Evolutionary conservation across 2,329 filamentous ascomycete genomes (phyloP).

Genomic region (Pseudogymnoascus sp.): DNA sequence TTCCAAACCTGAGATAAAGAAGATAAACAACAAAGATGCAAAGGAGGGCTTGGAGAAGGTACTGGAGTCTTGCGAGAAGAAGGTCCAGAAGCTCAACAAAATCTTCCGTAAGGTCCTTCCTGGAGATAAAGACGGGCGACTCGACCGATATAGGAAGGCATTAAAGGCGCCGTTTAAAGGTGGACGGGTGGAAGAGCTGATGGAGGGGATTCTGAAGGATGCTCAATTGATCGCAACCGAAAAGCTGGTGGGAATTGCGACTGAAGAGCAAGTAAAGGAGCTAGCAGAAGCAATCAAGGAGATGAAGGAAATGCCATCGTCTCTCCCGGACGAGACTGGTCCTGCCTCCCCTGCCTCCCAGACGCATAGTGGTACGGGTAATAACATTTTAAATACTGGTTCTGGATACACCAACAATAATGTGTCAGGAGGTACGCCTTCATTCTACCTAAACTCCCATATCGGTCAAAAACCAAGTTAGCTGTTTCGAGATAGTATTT

Average conservation of each 20-base stretch:
- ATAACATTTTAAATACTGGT: not conserved
- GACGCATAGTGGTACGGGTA: not conserved
- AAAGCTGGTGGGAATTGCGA: slow-evolving; percentile 16
- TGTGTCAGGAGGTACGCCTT: too few relatives aligned
- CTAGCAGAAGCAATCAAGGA: slow-evolving; percentile 14
- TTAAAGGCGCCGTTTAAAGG: slow-evolving; percentile 16
- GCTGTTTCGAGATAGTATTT: too few relatives aligned
- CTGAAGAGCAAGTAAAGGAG: slow-evolving; percentile 13
- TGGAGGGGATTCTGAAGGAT: slow-evolving; percentile 20
- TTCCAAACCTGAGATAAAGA: too few relatives aligned
- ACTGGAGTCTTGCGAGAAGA: slow-evolving; percentile 17
- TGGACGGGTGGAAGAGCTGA: slow-evolving; percentile 18
- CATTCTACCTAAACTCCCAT: too few relatives aligned
- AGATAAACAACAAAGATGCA: slow-evolving; percentile 14
- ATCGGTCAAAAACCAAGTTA: too few relatives aligned
- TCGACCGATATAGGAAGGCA: slow-evolving; percentile 19
- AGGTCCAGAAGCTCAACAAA: slow-evolving; percentile 18
- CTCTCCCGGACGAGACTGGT: slow-evolving; percentile 11
- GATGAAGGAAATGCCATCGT: slow-evolving; percentile 15
- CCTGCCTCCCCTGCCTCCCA: not conserved
- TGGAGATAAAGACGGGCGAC: slow-evolving; percentile 18
- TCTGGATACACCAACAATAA: not conserved
- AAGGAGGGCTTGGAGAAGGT: slow-evolving; percentile 13
- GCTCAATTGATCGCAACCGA: slow-evolving; percentile 17
- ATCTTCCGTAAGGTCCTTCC: slow-evolving; percentile 19